Conservation (phyloP, 2,329 filamentous ascomycete species). For the Exophiala aquamarina region DNA sequence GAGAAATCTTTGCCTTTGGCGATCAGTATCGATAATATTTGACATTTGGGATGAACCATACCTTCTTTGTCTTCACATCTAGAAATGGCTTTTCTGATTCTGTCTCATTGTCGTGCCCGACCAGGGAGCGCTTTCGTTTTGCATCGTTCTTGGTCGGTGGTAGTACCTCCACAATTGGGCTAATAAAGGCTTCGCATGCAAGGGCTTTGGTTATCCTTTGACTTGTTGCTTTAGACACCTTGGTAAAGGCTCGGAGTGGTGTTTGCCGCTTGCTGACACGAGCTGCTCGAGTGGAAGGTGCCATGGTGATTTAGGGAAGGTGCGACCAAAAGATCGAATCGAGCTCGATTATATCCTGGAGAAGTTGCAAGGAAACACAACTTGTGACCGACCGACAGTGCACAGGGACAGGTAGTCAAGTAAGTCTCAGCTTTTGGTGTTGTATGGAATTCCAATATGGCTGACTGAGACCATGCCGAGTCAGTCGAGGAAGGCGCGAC, state of each 20-base stretch:
- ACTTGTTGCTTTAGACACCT: slow-evolving; percentile 18
- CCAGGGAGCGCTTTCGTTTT: slow-evolving; percentile 20
- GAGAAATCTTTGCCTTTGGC: slow-evolving; percentile 13
- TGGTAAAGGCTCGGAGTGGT: slow-evolving; percentile 16
- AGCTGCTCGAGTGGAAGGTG: slow-evolving; percentile 20
- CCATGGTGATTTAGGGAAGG: slow-evolving; percentile 22
- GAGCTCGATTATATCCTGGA: background rate
- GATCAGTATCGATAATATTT: too few relatives aligned
- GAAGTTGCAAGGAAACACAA: background rate
- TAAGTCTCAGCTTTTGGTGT: too few relatives aligned
- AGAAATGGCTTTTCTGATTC: slow-evolving; percentile 5
- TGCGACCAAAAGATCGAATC: slow-evolving; percentile 10
- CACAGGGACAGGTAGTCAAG: too few relatives aligned
- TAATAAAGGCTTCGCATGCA: slow-evolving; percentile 7
- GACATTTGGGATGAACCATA: too few relatives aligned
- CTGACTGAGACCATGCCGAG: background rate
- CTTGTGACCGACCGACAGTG: too few relatives aligned
- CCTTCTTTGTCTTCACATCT: slow-evolving; percentile 14
- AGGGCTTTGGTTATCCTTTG: background rate
- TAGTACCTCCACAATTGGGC: slow-evolving; percentile 3
- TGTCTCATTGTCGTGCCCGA: slow-evolving; percentile 14
- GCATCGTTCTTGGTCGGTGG: slow-evolving; percentile 4
- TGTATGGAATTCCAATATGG: too few relatives aligned
- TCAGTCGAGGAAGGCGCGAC: background rate
- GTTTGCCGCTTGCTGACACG: slow-evolving; percentile 23